Evolutionary conservation across 2,329 filamentous ascomycete genomes (phyloP).

Genomic region (Tolypocladium ovalisporum): DNA sequence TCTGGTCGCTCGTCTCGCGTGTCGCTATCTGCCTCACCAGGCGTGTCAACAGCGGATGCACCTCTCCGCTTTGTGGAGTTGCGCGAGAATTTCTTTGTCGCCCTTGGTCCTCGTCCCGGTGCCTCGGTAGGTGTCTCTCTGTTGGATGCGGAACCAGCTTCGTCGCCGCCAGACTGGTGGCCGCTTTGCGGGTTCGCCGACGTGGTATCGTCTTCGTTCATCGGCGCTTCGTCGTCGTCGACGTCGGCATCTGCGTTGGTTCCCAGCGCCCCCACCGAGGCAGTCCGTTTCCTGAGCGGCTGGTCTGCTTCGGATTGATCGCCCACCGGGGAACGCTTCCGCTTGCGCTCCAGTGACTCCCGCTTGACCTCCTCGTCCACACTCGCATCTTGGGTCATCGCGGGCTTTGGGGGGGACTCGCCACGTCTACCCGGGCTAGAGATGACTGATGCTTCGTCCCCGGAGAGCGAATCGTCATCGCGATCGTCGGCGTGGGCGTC

Average conservation of each 20-base stretch:
- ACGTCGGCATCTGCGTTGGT: constrained; percentile 24
- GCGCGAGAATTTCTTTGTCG: constrained; percentile 29
- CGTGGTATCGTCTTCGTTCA: constrained; percentile 24
- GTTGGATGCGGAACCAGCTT: constrained; percentile 18
- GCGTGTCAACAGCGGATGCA: constrained; percentile 11
- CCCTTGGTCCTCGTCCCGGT: constrained; percentile 20
- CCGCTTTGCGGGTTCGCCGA: constrained; percentile 23
- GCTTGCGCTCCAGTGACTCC: constrained; percentile 31
- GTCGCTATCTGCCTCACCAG: constrained; percentile 20
- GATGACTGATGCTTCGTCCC: constrained; percentile 23
- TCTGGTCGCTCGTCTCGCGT: constrained; percentile 20
- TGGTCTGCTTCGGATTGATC: constrained; percentile 36
- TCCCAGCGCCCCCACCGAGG: constrained; percentile 28
- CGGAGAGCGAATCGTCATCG: constrained; percentile 29
- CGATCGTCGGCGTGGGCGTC: constrained; percentile 24
- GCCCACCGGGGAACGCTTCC: constrained; percentile 35
- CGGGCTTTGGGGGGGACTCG: constrained; percentile 23
- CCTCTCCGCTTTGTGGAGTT: constrained; percentile 27
- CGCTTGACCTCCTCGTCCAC: constrained; percentile 19
- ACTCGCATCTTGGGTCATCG: constrained; percentile 13
- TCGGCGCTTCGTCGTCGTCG: constrained; percentile 18
- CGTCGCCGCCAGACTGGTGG: constrained; percentile 33
- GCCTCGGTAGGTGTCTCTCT: constrained; percentile 16
- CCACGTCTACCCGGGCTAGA: constrained; percentile 27
- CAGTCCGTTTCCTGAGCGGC: constrained; percentile 43